Evolutionary conservation across 352 stramenopile genomes (phyloP).

Genomic region (Albugo laibachii): DNA sequence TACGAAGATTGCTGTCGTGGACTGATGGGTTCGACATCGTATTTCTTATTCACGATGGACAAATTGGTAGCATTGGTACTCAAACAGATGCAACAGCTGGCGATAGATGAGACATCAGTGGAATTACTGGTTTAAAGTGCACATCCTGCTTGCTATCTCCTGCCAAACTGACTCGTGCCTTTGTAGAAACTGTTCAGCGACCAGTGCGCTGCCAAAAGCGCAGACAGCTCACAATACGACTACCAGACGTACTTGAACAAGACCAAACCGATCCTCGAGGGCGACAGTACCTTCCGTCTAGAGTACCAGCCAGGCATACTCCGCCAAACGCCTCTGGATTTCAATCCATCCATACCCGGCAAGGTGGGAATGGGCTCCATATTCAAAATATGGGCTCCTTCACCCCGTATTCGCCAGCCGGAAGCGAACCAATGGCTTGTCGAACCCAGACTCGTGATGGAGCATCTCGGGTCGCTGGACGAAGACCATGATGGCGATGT

Average conservation of each 20-base stretch:
- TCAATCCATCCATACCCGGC: not conserved
- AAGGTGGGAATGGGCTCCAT: slow-evolving; percentile 12
- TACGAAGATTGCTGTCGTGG: slow-evolving; percentile 79
- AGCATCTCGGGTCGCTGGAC: slow-evolving; percentile 66
- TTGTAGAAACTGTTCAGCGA: slow-evolving; percentile 39
- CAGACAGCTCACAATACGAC: not conserved
- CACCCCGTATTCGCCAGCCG: slow-evolving; percentile 39
- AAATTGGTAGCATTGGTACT: slow-evolving; percentile 70
- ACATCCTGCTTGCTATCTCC: not conserved
- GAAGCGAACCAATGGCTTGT: slow-evolving; percentile 71
- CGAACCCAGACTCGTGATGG: slow-evolving; percentile 49
- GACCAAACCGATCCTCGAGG: slow-evolving; percentile 64
- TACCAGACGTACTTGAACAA: slow-evolving; percentile 32
- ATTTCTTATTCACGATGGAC: slow-evolving; percentile 85
- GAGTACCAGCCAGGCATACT: slow-evolving; percentile 65
- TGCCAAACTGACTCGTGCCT: not conserved
- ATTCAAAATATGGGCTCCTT: slow-evolving; percentile 72
- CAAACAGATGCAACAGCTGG: slow-evolving; percentile 79
- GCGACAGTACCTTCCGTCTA: slow-evolving; percentile 66
- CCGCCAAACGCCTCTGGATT: slow-evolving; percentile 46
- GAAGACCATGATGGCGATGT: slow-evolving; percentile 41
- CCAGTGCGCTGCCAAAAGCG: slow-evolving; percentile 13
- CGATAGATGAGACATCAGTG: slow-evolving; percentile 59
- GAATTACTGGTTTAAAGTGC: slow-evolving; percentile 25
- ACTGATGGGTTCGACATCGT: slow-evolving; percentile 79